Evolutionary conservation across 2,329 filamentous ascomycete genomes (phyloP).

Genomic region (Pseudogymnoascus sp.): DNA sequence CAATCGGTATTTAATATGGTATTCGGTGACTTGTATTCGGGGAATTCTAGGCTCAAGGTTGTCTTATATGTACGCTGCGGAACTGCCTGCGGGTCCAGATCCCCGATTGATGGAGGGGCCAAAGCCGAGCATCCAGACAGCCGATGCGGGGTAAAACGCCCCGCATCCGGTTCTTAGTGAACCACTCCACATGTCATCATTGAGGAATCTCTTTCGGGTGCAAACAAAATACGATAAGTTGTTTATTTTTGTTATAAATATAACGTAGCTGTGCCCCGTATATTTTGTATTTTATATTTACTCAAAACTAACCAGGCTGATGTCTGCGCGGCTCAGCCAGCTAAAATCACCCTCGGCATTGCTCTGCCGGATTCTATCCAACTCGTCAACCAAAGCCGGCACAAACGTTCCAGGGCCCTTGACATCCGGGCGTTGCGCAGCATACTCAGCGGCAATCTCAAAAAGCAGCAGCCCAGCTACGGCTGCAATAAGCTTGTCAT

Average conservation of each 20-base stretch:
- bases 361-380: conserved; percentile 42
- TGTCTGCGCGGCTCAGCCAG: conserved; percentile 36
- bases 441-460: conserved; percentile 55
- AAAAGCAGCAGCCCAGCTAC: conserved; percentile 69
- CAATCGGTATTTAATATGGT: background rate
- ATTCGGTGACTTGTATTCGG: background rate
- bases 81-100: background rate
- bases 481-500: conserved; percentile 62
- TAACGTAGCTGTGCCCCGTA: background rate
- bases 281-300: background rate
- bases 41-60: background rate
- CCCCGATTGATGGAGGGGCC: background rate
- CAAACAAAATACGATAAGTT: background rate
- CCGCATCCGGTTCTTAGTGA: background rate
- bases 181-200: background rate
- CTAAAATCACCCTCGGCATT: conserved; percentile 38
- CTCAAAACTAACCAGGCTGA: background rate
- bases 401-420: conserved; percentile 80
- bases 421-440: conserved; percentile 61
- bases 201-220: background rate
- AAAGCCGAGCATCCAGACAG: conserved; percentile 3
- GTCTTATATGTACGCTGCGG: background rate
- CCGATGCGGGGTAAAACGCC: conserved; percentile 3
- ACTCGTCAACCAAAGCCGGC: conserved; percentile 71
- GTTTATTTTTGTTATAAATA: background rate